Evolutionary conservation across 148 eudicot genomes (phyloP), one percentile per base, ranked within the genome.

Genomic region (Rhododendron ovatum): DNA sequence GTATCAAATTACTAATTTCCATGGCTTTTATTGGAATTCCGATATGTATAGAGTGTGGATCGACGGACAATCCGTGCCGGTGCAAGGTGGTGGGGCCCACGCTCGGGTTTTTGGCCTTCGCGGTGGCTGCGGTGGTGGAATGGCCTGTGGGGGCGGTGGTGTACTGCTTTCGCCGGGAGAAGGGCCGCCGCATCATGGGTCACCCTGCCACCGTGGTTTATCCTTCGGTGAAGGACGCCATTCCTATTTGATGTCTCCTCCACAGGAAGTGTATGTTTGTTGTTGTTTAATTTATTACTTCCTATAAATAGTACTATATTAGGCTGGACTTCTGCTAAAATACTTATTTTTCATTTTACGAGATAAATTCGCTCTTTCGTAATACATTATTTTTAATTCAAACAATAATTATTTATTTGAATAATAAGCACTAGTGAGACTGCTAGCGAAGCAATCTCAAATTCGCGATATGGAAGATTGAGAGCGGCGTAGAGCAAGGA

Each of bases 1-100:
- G 30, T n/a, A 57, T 57, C 63, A 57, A 6, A 63, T 11, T 57
- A 53, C 13, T 14, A 18, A 69, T 26, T 67, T 26, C 5, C 14
- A 73, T 57, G 79, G 80, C 12, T 33, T 82, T 13, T 28, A 30
- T 85, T 26, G 94, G 92, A 51, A 57, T 92, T 20, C 98, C 98
- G 15, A 30, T 96, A 59, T 96, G 98, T 71, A 81, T 93, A 28
- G 89, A 93, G 91, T 96, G 98, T 48, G 98, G 98, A 43, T 92
- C 94, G 1, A 41, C 57, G 5, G 91, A 92, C 83, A 96, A 93
- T 86, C 98, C 93, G 0, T 93, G 95, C 86, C 82, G 98, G 90
- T 96, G 98, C 86, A 93, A 90, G 89, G 90, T 96, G 84, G 92
- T 96, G 79, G 98, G 98, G 0, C 98, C 98, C 20, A 96, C 98